phyloP scores from a whole-genome alignment of 1,284 basidiomycete species.

The Cronartium quercuum region DNA sequence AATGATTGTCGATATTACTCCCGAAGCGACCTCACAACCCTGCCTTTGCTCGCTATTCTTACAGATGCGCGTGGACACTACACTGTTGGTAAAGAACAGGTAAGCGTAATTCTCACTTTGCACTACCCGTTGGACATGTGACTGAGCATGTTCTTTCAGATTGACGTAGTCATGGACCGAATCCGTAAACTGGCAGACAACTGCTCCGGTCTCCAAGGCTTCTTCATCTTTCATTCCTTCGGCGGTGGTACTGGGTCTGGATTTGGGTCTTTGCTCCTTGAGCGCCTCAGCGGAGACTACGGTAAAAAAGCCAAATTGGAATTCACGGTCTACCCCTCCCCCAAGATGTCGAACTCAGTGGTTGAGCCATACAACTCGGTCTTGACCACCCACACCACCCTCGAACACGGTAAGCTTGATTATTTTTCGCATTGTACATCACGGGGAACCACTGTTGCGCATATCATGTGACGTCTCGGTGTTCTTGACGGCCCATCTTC shows the following conservation, averaged over 20 bases:
- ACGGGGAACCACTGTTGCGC: too few relatives aligned
- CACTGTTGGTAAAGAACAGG: conserved; percentile 93
- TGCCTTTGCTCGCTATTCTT: background rate
- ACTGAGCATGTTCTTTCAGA: conserved; percentile 47
- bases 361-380: conserved; percentile 99
- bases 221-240: conserved; percentile 99
- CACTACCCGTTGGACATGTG: conserved; percentile 45
- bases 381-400: conserved; percentile 94
- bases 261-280: conserved; percentile 93
- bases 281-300: conserved; percentile 92
- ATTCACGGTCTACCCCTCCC: conserved; percentile 97
- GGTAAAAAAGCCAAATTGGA: conserved; percentile 99
- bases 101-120: conserved; percentile 49
- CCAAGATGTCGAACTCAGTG: conserved; percentile 87
- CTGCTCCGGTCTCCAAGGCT: conserved; percentile 95
- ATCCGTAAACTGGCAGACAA: conserved; percentile 94
- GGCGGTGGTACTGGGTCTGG: conserved; percentile 99
- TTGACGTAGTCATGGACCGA: conserved; percentile 82
- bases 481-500: too few relatives aligned
- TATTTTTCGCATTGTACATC: too few relatives aligned
- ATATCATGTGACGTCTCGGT: too few relatives aligned
- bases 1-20: conserved; percentile 40
- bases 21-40: too few relatives aligned
- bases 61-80: conserved; percentile 55
- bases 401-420: conserved; percentile 85